These are phyloP conservation scores for Moesziomyces sp. DNA, from an alignment of 1,284 basidiomycete genomes.

Conservation along the genomic window DNA sequence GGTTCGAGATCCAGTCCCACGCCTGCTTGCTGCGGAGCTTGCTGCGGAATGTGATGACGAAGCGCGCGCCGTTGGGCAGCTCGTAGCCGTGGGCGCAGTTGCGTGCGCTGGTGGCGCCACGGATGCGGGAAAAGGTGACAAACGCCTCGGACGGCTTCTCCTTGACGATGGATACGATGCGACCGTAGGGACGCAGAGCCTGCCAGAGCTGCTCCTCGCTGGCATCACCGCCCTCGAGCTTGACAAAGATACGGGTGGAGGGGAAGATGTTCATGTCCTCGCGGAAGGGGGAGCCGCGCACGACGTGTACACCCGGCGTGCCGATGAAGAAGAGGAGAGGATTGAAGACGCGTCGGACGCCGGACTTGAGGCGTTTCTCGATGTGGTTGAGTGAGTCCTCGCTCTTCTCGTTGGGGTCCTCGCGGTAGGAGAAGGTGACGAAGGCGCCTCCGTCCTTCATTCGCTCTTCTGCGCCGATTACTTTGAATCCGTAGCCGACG, in stretches of 20 bases:
- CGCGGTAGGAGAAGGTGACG: conserved; percentile 46
- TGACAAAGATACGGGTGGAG: conserved; percentile 47
- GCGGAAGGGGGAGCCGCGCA: conserved; percentile 57
- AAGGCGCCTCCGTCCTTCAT: conserved; percentile 62
- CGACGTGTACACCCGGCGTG: conserved; percentile 56
- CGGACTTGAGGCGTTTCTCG: conserved; percentile 46
- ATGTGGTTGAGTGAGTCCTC: conserved; percentile 50
- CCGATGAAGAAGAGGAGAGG: conserved; percentile 48
- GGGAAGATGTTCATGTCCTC: conserved; percentile 63
- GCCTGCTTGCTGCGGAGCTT: conserved; percentile 82
- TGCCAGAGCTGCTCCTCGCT: conserved; percentile 60
- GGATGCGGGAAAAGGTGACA: conserved; percentile 68
- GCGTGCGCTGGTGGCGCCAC: conserved; percentile 81
- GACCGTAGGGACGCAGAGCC: conserved; percentile 79
- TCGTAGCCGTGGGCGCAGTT: conserved; percentile 84
- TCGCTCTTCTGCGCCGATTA: conserved; percentile 54
- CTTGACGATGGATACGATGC: conserved; percentile 76
- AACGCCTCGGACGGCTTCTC: conserved; percentile 47
- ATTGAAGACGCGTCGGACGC: conserved; percentile 45
- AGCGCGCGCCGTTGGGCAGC: conserved; percentile 72
- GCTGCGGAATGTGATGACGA: conserved; percentile 78
- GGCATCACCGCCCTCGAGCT: conserved; percentile 54
- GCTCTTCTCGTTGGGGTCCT: conserved; percentile 39
- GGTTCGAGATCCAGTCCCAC: conserved; percentile 82
- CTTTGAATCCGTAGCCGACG: conserved; percentile 59